Conservation (phyloP, 441 rosid genomes). For the Euphorbia schlechtendalii region DNA sequence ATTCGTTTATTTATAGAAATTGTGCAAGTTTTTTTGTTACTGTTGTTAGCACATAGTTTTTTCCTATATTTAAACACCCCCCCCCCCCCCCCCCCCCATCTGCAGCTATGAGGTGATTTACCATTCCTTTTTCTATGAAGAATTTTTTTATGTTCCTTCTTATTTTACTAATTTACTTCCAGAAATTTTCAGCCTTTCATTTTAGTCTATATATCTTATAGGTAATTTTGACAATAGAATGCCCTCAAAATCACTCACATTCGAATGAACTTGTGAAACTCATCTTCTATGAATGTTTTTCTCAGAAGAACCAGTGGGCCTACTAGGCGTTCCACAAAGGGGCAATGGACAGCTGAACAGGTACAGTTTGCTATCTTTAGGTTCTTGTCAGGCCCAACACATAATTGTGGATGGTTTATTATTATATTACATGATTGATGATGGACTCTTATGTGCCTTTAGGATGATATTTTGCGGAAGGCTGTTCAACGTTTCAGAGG, state of each 20-base stretch:
- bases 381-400: no score
- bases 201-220: not conserved
- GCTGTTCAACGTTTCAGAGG: conserved; percentile 96
- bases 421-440: no score
- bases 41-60: no score
- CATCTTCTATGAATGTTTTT: not conserved
- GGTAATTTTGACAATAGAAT: not conserved
- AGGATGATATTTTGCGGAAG: conserved; percentile 88
- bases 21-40: not conserved
- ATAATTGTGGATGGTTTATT: no score
- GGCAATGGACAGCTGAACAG: conserved; percentile 99
- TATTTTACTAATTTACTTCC: no score
- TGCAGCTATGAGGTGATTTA: not conserved
- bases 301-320: conserved; percentile 96
- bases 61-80: no score
- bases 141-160: not conserved
- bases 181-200: no score
- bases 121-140: not conserved
- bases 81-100: no score
- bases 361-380: conserved; percentile 29
- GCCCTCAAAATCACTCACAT: not conserved
- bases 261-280: not conserved
- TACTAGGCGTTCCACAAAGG: conserved; percentile 93
- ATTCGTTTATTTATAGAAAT: not conserved
- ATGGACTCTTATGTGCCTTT: conserved; percentile 19